A percentile compares a stretch with the other conserved stretches of the same genome.
These are phyloP conservation scores for Xylariaceae sp. DNA, from an alignment of 2,329 filamentous ascomycete genomes.

Conservation along the genomic window DNA sequence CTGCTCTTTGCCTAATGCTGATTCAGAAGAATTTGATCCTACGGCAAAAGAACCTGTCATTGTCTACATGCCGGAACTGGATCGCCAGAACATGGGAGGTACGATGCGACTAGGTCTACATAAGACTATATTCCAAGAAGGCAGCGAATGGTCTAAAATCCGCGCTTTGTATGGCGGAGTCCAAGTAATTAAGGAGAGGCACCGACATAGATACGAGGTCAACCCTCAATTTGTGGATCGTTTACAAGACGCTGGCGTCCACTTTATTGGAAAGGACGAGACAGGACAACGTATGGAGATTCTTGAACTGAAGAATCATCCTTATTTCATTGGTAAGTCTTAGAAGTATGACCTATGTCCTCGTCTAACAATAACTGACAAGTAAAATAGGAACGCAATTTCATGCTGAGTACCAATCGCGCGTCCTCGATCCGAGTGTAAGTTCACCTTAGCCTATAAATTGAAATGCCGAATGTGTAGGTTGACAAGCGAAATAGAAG, in stretches of 20 bases:
- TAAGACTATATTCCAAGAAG: slow-evolving; percentile 74
- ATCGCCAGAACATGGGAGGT: slow-evolving; percentile 70
- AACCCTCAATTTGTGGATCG: slow-evolving; percentile 77
- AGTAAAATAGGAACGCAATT: slow-evolving; percentile 60
- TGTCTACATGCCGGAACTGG: slow-evolving; percentile 86
- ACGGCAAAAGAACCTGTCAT: slow-evolving; percentile 72
- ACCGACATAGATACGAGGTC: slow-evolving; percentile 90
- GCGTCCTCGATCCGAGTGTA: slow-evolving; percentile 68
- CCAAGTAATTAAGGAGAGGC: slow-evolving; percentile 69
- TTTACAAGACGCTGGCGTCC: slow-evolving; percentile 71
- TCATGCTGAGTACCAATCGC: slow-evolving; percentile 83
- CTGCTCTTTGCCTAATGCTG: slow-evolving; percentile 64
- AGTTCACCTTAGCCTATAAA: not conserved
- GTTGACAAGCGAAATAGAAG: slow-evolving; percentile 22
- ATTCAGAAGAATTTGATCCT: slow-evolving; percentile 61
- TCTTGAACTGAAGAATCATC: slow-evolving; percentile 81
- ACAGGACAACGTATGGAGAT: slow-evolving; percentile 82
- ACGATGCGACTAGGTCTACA: slow-evolving; percentile 86
- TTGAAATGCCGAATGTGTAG: not conserved
- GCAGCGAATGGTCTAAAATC: slow-evolving; percentile 79
- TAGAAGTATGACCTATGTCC: no score
- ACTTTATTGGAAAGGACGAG: slow-evolving; percentile 81
- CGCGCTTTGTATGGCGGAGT: slow-evolving; percentile 73
- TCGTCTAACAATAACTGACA: not conserved
- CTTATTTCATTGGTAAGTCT: slow-evolving; percentile 69